A percentile compares a stretch with the other conserved stretches of the same genome.
These are phyloP conservation scores for Euphorbia corollata DNA, from an alignment of 441 rosid species.

Conservation along the genomic window DNA sequence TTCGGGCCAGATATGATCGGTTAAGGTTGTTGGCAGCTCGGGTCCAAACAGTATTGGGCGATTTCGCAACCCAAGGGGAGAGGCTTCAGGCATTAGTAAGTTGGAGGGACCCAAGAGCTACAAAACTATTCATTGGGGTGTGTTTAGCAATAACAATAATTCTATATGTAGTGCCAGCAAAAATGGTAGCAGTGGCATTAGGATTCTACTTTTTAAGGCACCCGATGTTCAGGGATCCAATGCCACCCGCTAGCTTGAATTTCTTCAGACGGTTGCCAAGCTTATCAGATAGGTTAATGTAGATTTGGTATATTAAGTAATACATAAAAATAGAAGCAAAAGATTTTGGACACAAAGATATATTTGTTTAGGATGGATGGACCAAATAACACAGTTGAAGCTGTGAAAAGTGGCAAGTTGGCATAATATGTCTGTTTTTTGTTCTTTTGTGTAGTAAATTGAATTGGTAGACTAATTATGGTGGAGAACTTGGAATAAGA, in stretches of 20 bases:
- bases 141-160: conserved; percentile 58
- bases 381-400: no score
- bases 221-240: conserved; percentile 88
- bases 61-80: conserved; percentile 89
- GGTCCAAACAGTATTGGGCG: conserved; percentile 83
- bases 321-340: conserved; percentile 7
- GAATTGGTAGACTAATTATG: conserved; percentile 19
- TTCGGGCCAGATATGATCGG: conserved; percentile 71
- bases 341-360: conserved; percentile 11
- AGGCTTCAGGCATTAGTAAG: conserved; percentile 78
- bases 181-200: conserved; percentile 93
- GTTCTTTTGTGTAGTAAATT: neutral
- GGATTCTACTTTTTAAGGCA: conserved; percentile 87
- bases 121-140: conserved; percentile 67
- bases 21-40: conserved; percentile 72
- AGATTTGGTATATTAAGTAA: conserved; percentile 16
- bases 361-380: no score
- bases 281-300: conserved; percentile 78
- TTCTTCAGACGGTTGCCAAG: conserved; percentile 90
- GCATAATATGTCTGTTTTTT: neutral
- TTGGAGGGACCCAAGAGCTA: conserved; percentile 97
- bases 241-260: conserved; percentile 77
- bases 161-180: conserved; percentile 70
- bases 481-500: conserved; percentile 30
- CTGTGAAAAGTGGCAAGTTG: no score